These are phyloP conservation scores for Obba rivulosa DNA, from an alignment of 768 basidiomycete genomes.

Conservation along the genomic window DNA sequence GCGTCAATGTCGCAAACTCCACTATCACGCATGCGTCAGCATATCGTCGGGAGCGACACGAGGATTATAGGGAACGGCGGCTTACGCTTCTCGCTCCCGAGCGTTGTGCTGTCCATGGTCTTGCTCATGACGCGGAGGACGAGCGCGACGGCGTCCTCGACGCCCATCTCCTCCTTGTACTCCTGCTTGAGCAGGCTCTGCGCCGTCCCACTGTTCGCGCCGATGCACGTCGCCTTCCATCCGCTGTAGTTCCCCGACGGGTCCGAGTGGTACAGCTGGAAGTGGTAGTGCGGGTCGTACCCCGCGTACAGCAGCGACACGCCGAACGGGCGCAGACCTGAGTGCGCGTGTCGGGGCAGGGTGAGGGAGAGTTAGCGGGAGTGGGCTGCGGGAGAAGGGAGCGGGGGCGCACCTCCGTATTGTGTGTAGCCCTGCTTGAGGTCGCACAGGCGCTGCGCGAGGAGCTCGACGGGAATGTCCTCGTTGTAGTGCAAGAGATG, in stretches of 20 bases:
- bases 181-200: conserved; percentile 96
- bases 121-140: conserved; percentile 96
- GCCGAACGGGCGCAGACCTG: conserved; percentile 97
- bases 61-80: not conserved
- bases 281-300: conserved; percentile 91
- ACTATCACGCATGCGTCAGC: conserved; percentile 41
- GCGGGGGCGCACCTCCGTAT: conserved; percentile 65
- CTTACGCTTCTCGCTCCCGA: conserved; percentile 95
- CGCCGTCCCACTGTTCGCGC: conserved; percentile 96
- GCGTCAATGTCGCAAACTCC: conserved; percentile 91
- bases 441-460: conserved; percentile 91
- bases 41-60: conserved; percentile 4
- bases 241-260: conserved; percentile 98
- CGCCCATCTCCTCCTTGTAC: conserved; percentile 90
- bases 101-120: conserved; percentile 98
- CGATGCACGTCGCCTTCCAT: conserved; percentile 98
- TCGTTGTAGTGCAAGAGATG: conserved; percentile 92
- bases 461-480: conserved; percentile 95
- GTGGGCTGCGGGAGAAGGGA: not conserved
- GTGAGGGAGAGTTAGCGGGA: not conserved
- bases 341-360: conserved; percentile 3
- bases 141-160: conserved; percentile 90
- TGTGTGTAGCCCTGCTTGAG: conserved; percentile 99
- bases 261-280: conserved; percentile 98
- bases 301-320: conserved; percentile 96